Evolutionary conservation across 441 rosid species (phyloP).

Genomic region (Aquilaria agallochum): DNA sequence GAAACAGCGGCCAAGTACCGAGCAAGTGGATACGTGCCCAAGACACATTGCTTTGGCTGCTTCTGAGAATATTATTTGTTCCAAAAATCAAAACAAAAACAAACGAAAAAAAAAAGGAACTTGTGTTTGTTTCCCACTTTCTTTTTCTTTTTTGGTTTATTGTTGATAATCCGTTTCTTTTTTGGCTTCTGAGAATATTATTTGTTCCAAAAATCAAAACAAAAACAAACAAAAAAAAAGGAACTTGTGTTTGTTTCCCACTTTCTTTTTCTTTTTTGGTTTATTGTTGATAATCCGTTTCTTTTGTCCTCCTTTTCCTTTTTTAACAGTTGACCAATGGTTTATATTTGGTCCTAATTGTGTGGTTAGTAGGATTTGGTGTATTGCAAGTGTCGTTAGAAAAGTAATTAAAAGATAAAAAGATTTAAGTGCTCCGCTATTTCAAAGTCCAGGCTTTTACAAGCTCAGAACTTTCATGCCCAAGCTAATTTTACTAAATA

Average conservation of each 20-base stretch:
- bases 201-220: background rate
- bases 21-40: constrained; percentile 34
- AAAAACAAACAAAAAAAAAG: background rate
- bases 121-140: background rate
- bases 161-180: background rate
- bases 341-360: no score
- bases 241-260: background rate
- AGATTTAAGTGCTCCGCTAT: no score
- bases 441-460: no score
- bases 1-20: constrained; percentile 43
- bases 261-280: background rate
- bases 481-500: no score
- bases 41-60: constrained; percentile 33
- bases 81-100: background rate
- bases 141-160: background rate
- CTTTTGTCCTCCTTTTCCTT: background rate
- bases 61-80: constrained; percentile 16
- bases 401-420: no score
- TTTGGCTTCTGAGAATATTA: constrained; percentile 21
- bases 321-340: background rate
- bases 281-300: no score
- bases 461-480: no score
- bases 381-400: no score
- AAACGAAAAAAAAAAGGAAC: background rate
- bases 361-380: no score